These are phyloP conservation scores for Beauveria sp. DNA, from an alignment of 2,329 filamentous ascomycete genomes.

Conservation along the genomic window DNA sequence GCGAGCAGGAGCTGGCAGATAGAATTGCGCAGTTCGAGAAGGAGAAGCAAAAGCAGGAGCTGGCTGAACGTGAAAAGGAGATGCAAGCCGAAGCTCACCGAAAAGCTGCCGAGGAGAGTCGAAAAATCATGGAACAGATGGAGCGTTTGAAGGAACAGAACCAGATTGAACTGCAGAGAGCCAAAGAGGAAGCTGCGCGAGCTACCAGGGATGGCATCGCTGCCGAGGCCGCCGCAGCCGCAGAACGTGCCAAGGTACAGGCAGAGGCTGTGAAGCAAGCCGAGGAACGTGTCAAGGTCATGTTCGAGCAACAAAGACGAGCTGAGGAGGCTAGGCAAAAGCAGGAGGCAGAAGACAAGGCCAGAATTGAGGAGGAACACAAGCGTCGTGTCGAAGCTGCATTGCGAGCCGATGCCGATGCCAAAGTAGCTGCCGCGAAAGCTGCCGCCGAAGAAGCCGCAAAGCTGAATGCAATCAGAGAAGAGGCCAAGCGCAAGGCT, in stretches of 20 bases:
- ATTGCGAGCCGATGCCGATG: conserved; percentile 33
- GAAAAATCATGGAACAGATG: conserved; percentile 33
- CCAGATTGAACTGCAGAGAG: conserved; percentile 39
- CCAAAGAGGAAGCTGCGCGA: conserved; percentile 37
- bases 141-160: conserved; percentile 37
- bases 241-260: conserved; percentile 33
- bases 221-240: conserved; percentile 36
- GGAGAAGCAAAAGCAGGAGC: conserved; percentile 31
- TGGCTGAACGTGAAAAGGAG: conserved; percentile 29
- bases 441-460: conserved; percentile 37
- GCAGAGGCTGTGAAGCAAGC: conserved; percentile 28
- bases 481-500: conserved; percentile 30
- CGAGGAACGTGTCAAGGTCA: conserved; percentile 30
- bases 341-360: conserved; percentile 31
- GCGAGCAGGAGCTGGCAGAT: conserved; percentile 33
- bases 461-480: conserved; percentile 29
- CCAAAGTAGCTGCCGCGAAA: conserved; percentile 34
- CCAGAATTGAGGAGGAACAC: conserved; percentile 42
- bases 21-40: conserved; percentile 25
- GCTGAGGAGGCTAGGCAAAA: conserved; percentile 36
- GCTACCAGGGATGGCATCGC: conserved; percentile 38
- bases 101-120: conserved; percentile 37
- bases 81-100: conserved; percentile 27
- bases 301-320: conserved; percentile 33
- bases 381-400: conserved; percentile 33